Evolutionary conservation across 2,329 filamentous ascomycete species (phyloP).

Genomic region (Talaromyces albobiverticillius): DNA sequence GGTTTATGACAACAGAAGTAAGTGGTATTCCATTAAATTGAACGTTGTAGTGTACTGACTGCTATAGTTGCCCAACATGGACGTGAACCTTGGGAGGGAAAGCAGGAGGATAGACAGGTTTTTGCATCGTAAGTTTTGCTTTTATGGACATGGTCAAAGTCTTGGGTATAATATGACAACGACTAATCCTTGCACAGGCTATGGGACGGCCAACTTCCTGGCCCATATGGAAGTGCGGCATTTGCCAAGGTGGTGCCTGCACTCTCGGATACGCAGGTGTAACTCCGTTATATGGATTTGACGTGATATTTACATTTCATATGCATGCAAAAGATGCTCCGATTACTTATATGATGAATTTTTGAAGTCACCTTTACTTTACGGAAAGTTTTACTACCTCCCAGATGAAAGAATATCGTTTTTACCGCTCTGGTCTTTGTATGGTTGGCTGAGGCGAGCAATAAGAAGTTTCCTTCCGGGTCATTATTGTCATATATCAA

Average conservation of each 20-base stretch:
- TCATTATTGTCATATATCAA: no score
- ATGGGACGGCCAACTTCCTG: conserved; percentile 2
- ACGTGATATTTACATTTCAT: neutral
- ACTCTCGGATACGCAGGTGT: neutral
- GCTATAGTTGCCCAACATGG: conserved; percentile 45
- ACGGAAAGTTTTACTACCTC: no score
- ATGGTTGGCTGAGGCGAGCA: no score
- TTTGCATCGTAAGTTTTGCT: neutral
- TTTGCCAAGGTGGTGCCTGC: neutral
- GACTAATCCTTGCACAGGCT: neutral
- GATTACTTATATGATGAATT: no score
- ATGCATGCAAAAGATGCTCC: no score
- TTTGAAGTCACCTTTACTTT: no score
- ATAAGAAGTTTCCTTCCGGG: no score
- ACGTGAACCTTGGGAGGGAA: conserved; percentile 47
- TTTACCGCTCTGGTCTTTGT: no score
- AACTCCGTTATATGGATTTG: neutral
- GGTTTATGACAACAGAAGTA: conserved; percentile 45
- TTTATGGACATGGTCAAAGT: neutral
- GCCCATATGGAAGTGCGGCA: neutral
- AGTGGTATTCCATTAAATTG: neutral
- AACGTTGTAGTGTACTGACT: neutral
- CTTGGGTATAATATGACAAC: neutral
- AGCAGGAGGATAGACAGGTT: conserved; percentile 37
- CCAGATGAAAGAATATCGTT: no score